Base-by-base conservation (phyloP, 1,139 yeast genomes). In the Arxiozyma slooffiae region DNA sequence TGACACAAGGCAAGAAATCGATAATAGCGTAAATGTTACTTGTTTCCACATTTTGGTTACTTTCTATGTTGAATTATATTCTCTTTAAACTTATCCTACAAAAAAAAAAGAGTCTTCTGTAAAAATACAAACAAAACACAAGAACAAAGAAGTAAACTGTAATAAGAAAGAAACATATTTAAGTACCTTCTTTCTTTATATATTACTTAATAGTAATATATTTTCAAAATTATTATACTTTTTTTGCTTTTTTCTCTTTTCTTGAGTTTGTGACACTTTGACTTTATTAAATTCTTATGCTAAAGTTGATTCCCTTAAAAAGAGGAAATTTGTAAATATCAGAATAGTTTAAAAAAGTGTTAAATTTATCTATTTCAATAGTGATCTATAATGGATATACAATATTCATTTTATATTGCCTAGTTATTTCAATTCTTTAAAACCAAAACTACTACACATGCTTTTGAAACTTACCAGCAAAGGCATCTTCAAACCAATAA, bases 401-500 rank as follows among this genome's bases (percentile, higher is more conserved):
- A 11, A 30, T n/a, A 30, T 4, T 11, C n/a, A 14, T 30, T 14
- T 14, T 30, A 30, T 30, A 30, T 30, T 30, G 14, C 14, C 14
- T 30, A 30, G n/a, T 30, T 14, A 11, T 7, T 14, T 3, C 14
- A 4, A 30, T 14, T n/a, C 14, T 7, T 30, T 14, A 6, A 30
- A 30, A n/a, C n/a, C 6, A 30, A 30, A 4, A 30, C 7, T 14
- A 30, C 23, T 20, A 39, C 23, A 20, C n/a, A 11, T 39, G 9
- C 2, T 21, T 17, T 42, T 24, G 9, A 22, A 77, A 77, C 54
- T 69, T 71, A 0, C 85, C 89, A 11, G 62, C 66, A 60, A 85
- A 88, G 0, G 95, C 95, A 58, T 79, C 77, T 42, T 68, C 67
- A 49, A 92, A 66, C 98, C 98, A 84, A 39, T 67, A 63, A 57